Evolutionary conservation across 208 protist species (phyloP).

Genomic region (Angomonas ambiguus): DNA sequence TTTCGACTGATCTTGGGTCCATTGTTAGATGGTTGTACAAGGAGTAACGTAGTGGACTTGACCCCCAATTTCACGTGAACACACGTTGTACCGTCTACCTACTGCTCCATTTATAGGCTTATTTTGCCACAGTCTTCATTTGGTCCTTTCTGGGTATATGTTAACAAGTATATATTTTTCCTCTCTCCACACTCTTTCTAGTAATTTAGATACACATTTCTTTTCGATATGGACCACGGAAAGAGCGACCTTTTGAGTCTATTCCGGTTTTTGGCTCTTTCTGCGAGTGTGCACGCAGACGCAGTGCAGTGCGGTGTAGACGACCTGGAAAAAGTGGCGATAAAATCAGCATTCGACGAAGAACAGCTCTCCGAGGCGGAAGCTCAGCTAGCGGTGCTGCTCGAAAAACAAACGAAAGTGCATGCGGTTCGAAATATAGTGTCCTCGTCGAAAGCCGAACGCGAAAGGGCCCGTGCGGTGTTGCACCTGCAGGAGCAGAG

Average conservation of each 20-base stretch:
- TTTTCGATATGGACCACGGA: no score
- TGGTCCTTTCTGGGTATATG: no score
- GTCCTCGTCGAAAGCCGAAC: not conserved
- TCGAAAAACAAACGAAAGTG: not conserved
- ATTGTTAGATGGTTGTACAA: no score
- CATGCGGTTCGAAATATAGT: not conserved
- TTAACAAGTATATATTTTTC: not conserved
- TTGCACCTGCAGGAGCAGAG: not conserved
- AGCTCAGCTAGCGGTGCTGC: not conserved
- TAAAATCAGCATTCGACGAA: not conserved
- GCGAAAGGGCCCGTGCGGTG: not conserved
- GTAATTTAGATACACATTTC: not conserved
- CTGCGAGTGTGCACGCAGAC: not conserved
- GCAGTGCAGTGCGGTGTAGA: not conserved
- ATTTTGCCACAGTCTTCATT: no score
- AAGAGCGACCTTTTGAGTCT: not conserved
- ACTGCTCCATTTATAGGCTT: no score
- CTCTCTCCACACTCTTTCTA: not conserved
- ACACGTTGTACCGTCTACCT: no score
- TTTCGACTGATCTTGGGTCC: constrained; percentile 8
- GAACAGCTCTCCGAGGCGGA: not conserved
- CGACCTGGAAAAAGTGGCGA: not conserved
- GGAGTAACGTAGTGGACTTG: no score
- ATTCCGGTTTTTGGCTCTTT: not conserved
- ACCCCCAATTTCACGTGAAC: no score